Base-by-base conservation (phyloP, 2,329 filamentous ascomycete species). In the Cryphonectria naterciae region DNA sequence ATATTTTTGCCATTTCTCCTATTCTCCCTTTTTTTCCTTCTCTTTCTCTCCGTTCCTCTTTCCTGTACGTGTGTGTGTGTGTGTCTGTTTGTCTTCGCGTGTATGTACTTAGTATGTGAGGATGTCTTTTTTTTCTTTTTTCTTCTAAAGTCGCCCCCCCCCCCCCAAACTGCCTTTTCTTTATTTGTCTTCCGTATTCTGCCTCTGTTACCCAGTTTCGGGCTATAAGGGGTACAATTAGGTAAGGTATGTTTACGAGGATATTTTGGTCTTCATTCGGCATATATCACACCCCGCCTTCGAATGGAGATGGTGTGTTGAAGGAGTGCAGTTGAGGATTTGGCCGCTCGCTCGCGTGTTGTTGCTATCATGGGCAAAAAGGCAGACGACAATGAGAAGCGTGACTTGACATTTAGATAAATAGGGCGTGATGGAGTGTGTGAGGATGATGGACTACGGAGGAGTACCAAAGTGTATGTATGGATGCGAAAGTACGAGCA, bases 1-100 rank as follows among this genome's bases (percentile, higher is more conserved):
- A 65, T 49, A 37, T 65, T 65, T 65, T 65, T 43, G 39, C n/a
- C 15, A 22, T 43, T 43, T 22, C 25, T n/a, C 46, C 15, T 62
- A 62, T 3, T 22, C 4, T 28, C 11, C 35, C 7, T 61, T 8
- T 19, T 15, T n/a, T 49, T 8, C n/a, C n/a, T 4, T 49, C 7
- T 11, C 19, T 15, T 58, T 2, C 2, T 19, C 11, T 52, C 10
- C 10, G 2, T 11, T 37, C 37, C 37, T 39, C n/a, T 5, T 25
- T n/a, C n/a, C 49, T 25, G n/a, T 8, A 19, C 10, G 13, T 17
- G 13, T 49, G 46, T 49, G 46, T 1, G 46, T 6, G 17, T 22
- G 43, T 8, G 43, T 32, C 4, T 22, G 19, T 22, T 19, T 22
- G 7, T 49, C 3, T 22, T 19, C 15, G 41, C 11, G 41, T 43